Evolutionary conservation across 78 protist species (phyloP), one percentile per base, ranked within the genome.

Genomic region (Ministeria vibrans): DNA sequence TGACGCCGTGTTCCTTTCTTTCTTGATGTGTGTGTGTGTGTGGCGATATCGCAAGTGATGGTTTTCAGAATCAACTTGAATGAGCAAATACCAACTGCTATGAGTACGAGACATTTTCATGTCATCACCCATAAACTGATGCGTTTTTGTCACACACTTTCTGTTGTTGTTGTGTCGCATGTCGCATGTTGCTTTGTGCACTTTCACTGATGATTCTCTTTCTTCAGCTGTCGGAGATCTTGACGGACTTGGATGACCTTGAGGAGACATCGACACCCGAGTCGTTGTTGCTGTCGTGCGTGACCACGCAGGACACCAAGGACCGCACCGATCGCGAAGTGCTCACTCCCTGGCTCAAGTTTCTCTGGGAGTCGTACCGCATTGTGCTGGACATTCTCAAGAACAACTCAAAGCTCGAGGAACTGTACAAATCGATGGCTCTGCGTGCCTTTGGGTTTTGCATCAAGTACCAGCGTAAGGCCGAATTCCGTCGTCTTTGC

Each of bases 281-380:
- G 83, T 34, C 72, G 2, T 45, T 87, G 36, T 25, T 83, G 46
- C 45, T 87, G 36, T 18, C 77, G 45, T 49, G 75, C 22, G 51
- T 83, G 43, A 70, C 68, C 7, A 74, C 76, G 13, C 81, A 79
- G 41, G 81, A 28, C 81, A 30, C 34, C 59, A 73, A 71, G n/a
- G 87, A 80, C 20, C 66, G 87, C 27, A 44, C 88, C 0, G 83
- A 83, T 27, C 80, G 90, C 25, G 88, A 42, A 27, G 34, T 69
- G 61, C 62, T 86, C 61, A 55, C 53, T 63, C 93, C 93, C n/a
- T 81, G 88, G 89, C 75, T 93, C 38, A 44, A 59, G 6, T 90
- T 89, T 68, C 83, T 89, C 49, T 88, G 92, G 91, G 94, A 90
- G 59, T 30, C 90, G 46, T 93, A 87, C 87, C 91, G 92, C n/a